Evolutionary conservation across 805 yeast genomes (phyloP), one percentile per base, ranked within the genome.

Genomic region (Spencermartinsiella europaea): DNA sequence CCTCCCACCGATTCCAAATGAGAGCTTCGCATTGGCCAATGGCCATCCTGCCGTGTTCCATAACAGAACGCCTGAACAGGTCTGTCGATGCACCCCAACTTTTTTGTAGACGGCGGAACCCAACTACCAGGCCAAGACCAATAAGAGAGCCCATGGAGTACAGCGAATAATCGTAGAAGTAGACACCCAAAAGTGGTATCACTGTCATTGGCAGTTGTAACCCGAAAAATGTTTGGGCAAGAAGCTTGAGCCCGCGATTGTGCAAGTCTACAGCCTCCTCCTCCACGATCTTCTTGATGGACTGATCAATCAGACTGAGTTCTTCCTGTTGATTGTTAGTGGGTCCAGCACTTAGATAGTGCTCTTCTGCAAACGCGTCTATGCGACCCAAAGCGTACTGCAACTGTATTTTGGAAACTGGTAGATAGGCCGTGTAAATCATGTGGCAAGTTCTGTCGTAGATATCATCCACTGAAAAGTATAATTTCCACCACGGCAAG

Each of bases 401-500:
- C 34, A 59, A 52, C n/a, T 49, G 25, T 5, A 54, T 49, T n/a
- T 52, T 53, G 2, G 70, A 45, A 10, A 49, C 45, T 1, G 69
- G 68, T 42, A 68, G 38, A 33, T 57, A 63, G 3, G 45, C 40
- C 14, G 22, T 42, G 10, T 43, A 28, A 3, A 65, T 47, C 2
- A 42, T 45, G 5, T 49, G 41, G 20, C 49, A 33, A 3, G 59
- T 50, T 5, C 53, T 44, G n/a, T 55, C 56, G 34, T 62, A 60
- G 2, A 68, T 58, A 42, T 68, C 73, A 47, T 69, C 73, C 15
- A 61, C 60, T 5, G 55, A 52, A 44, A 50, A 58, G 45, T 65
- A 68, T 21, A 68, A 56, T 44, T 66, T 65, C 58, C 61, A 67
- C 70, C 71, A 69, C 2, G 68, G 59, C 21, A 66, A 47, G 5